Conservation (phyloP, 805 yeast species). For the Kodamaea sagamina region DNA sequence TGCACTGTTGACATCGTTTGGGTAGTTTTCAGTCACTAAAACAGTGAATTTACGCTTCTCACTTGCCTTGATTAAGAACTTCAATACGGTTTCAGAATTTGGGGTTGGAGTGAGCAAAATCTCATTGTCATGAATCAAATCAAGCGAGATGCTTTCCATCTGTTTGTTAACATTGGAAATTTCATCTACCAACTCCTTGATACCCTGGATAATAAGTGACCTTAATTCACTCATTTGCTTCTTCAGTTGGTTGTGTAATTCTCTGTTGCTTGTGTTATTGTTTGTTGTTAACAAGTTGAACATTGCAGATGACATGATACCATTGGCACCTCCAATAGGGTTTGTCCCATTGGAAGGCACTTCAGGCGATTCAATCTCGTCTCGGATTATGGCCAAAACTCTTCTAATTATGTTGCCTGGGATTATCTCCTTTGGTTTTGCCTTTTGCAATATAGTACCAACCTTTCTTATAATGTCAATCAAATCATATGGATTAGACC, state of each 20-base stretch:
- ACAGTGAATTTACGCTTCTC: constrained; percentile 91
- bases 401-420: constrained; percentile 91
- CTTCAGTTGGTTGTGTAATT: constrained; percentile 33
- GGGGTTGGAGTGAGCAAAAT: constrained; percentile 91
- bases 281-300: constrained; percentile 73
- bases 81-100: constrained; percentile 82
- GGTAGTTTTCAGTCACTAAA: constrained; percentile 86
- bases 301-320: constrained; percentile 71
- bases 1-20: constrained; percentile 78
- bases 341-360: constrained; percentile 20
- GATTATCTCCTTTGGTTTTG: constrained; percentile 87
- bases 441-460: constrained; percentile 68
- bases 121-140: constrained; percentile 91
- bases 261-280: constrained; percentile 25
- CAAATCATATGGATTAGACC: constrained; percentile 77
- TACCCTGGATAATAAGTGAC: constrained; percentile 86
- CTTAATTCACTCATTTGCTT: constrained; percentile 65
- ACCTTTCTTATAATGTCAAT: constrained; percentile 70
- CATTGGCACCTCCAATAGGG: constrained; percentile 5
- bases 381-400: constrained; percentile 82
- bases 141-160: constrained; percentile 86
- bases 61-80: constrained; percentile 83
- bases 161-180: constrained; percentile 87
- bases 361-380: constrained; percentile 55
- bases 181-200: constrained; percentile 89